Conservation (phyloP, 768 basidiomycete species). For the Infundibulicybe gibba region DNA sequence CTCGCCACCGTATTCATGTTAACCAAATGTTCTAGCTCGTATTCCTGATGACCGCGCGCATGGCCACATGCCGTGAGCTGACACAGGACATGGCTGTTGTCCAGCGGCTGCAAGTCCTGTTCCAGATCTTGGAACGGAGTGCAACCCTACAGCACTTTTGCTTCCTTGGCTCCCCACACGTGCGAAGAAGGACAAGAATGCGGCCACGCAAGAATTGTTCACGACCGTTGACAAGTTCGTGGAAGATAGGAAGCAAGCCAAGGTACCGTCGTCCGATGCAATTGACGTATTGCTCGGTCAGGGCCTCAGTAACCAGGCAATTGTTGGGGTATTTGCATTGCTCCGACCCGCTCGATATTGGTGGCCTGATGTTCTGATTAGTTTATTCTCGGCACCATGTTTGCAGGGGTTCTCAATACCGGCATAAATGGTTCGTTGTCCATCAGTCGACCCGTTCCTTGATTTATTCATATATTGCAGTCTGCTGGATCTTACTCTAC, state of each 20-base stretch:
- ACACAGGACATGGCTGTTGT: too few relatives aligned
- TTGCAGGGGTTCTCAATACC: conserved; percentile 32
- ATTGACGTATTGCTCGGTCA: conserved; percentile 16
- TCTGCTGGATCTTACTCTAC: conserved; percentile 32
- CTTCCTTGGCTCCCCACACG: conserved; percentile 20
- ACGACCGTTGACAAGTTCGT: conserved; percentile 11
- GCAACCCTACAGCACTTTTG: conserved; percentile 8
- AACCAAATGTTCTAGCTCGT: too few relatives aligned
- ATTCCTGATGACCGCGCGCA: too few relatives aligned
- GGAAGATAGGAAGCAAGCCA: conserved; percentile 10
- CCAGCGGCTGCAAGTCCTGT: too few relatives aligned
- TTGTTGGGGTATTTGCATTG: conserved; percentile 16
- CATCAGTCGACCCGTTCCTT: neutral
- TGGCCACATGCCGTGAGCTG: too few relatives aligned
- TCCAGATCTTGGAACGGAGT: too few relatives aligned
- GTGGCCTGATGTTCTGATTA: conserved; percentile 7
- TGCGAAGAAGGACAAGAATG: conserved; percentile 11
- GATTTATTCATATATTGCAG: conserved; percentile 11
- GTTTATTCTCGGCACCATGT: conserved; percentile 29
- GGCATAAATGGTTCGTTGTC: conserved; percentile 28
- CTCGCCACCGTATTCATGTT: too few relatives aligned
- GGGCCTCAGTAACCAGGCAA: conserved; percentile 13
- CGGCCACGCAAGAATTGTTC: conserved; percentile 13
- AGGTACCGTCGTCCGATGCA: conserved; percentile 14
- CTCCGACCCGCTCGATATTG: too few relatives aligned